Evolutionary conservation across 2,329 filamentous ascomycete genomes (phyloP), one percentile per base, ranked within the genome.

Genomic region (Penicillium sp.): DNA sequence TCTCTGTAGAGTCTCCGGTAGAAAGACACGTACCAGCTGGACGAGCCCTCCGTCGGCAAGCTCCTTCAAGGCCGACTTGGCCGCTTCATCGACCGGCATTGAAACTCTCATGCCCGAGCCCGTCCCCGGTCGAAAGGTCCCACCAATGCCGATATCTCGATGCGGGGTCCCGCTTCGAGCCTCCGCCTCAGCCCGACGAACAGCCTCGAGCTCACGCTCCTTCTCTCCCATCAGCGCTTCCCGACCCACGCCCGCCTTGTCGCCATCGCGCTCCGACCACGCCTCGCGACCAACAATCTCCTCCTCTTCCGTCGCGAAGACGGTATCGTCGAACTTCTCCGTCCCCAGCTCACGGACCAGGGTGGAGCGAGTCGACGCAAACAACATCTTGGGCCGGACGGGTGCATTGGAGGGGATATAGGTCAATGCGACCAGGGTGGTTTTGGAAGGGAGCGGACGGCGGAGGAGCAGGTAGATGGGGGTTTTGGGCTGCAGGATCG

Each of bases 301-400:
- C 12, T 75, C 74, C 35, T 76, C 72, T 55, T 80, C 77, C 1
- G 81, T 83, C 9, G 75, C 77, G 61, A 84, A 84, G 45, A 84
- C 60, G 3, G 72, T 79, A 44, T 78, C 74, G 4, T 70, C 60
- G 64, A 85, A 84, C 52, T 81, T 75, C 66, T 84, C 81, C 41
- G 74, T 73, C 38, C 82, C 82, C 25, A 85, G 69, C 59, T 83
- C 81, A 4, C 81, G 70, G 12, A 76, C 72, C 11, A 85, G 69
- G 1, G 80, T 82, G 29, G 81, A 67, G 3, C 81, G 76, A 34
- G 82, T 84, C n/a, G 76, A 77, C 12, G 82, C 82, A 66, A 84
- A 84, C 32, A 85, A 75, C 64, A 80, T 85, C 68, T 85, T 85
- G 51, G 81, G 75, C 33, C 82, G 77, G 34, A 84, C 82, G 0